Base-by-base conservation (phyloP, 192 early-diverging fungal genomes). In the Backusella tarrabulga region DNA sequence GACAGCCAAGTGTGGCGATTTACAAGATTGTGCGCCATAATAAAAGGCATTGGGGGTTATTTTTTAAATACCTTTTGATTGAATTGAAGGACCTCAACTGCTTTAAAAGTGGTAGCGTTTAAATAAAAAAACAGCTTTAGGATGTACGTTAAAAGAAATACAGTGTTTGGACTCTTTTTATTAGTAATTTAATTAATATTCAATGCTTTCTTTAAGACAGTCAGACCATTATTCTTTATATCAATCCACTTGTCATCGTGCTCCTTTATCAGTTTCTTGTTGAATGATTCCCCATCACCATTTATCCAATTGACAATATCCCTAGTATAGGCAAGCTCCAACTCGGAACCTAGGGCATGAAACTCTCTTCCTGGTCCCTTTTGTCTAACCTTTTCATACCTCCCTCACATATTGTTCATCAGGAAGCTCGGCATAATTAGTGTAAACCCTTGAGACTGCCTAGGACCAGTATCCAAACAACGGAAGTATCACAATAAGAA, bases 401-500 rank as follows among this genome's bases (percentile, higher is more conserved):
- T 63, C 56, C 23, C 26, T 63, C 56, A 63, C 29, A 29, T 26
- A 3, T 12, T 15, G 2, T 4, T 63, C 56, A 29, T 14, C 56
- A 12, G 56, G 56, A 29, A 63, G 56, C 9, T 29, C 14, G 0
- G 56, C 23, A 63, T 9, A 63, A 14, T 29, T 29, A 0, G 56
- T 0, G 26, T 63, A 63, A 12, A 63, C 56, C 6, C 84, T 81
- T 0, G 87, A 83, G 12, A 89, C 67, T 34, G 83, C 81, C 60
- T 78, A 71, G 4, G 87, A 79, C 80, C 91, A 90, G 3, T 84
- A 77, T 83, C 90, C 88, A 52, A 83, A 87, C 0, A 93, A 63
- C 9, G 90, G 88, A 44, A 93, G 86, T 52, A 91, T 90, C n/a
- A 79, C 83, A 5, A 91, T 78, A 32, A 32, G 32, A 32, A 32